Evolutionary conservation across 2,329 filamentous ascomycete genomes (phyloP), one percentile per base, ranked within the genome.

Genomic region (Akanthomyces uredinophilus): DNA sequence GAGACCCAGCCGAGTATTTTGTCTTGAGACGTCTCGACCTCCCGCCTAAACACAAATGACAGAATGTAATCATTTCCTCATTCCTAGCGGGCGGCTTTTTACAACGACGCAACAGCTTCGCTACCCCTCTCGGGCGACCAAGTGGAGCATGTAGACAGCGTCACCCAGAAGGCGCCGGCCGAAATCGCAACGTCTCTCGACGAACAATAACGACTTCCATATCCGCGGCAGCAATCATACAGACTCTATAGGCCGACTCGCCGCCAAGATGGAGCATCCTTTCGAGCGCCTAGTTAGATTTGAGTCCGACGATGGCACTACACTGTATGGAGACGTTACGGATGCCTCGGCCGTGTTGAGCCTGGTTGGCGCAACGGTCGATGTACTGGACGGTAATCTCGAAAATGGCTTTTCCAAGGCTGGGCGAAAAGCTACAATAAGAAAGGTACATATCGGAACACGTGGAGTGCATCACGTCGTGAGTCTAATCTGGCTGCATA

Each of bases 221-320:
- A 16, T 39, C 37, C 4, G 3, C 20, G 5, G 18, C 20, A 20
- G 13, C 27, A 35, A 10, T 3, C n/a, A 2, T 8, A 5, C 11
- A 27, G 51, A 24, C 51, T 24, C n/a, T 11, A 3, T 7, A n/a
- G 10, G 20, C 22, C 16, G 10, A 41, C 8, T 5, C 8, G 2
- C 22, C 44, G 14, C 24, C 32, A 44, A 29, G 16, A 59, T 51
- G 56, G 16, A 29, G n/a, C 46, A 59, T 41, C 16, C 35, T 3
- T 59, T 59, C 16, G 35, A 59, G 14, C 20, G 56, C 10, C 56
- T 59, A 24, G 18, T 51, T 11, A 20, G 46, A 18, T 59, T 59
- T 11, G 46, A 59, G 24, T 37, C 46, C 18, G 46, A 41, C 29
- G 35, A 51, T 22, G 56, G 46, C 46, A 22, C 56, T 14, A 43